A percentile compares a stretch with the other conserved stretches of the same genome.
phyloP scores from a whole-genome alignment of 371 early-diverging fungal genomes.

The Basidiobolus heterosporus region DNA sequence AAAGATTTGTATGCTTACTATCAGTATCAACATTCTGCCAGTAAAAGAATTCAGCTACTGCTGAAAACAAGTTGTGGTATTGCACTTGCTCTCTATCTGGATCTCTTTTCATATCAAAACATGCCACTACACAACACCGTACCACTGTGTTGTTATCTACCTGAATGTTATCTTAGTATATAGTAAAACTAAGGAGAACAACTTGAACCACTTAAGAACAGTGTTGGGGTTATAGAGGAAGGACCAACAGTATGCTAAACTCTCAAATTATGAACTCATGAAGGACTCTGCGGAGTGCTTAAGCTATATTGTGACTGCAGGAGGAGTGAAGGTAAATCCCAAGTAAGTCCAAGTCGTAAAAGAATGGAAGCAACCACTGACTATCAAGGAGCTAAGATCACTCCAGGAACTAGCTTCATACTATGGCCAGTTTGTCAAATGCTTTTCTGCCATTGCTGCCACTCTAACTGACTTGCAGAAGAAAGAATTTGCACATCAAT shows the following conservation, averaged over 20 bases:
- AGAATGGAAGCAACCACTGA: constrained; percentile 7
- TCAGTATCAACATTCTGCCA: too few relatives aligned
- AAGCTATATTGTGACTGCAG: constrained; percentile 13
- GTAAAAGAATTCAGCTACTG: too few relatives aligned
- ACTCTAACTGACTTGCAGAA: constrained; percentile 14
- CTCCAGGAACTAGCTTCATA: constrained; percentile 15
- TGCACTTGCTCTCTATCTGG: too few relatives aligned
- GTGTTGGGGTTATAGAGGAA: constrained; percentile 16
- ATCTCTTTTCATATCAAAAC: too few relatives aligned
- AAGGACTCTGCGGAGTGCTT: constrained; percentile 12
- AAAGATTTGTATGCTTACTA: too few relatives aligned
- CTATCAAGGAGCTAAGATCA: constrained; percentile 8
- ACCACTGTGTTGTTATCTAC: constrained; percentile 17
- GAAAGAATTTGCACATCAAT: constrained; percentile 4
- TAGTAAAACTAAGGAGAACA: constrained; percentile 13
- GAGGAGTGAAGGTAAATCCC: constrained; percentile 9
- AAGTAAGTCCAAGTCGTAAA: constrained; percentile 9
- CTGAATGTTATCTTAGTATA: constrained; percentile 27
- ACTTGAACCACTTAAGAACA: constrained; percentile 12
- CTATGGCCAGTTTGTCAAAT: constrained; percentile 17
- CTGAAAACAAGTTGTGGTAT: too few relatives aligned
- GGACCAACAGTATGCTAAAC: constrained; percentile 14
- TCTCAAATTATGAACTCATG: constrained; percentile 19
- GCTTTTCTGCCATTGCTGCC: constrained; percentile 6
- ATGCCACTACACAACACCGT: too few relatives aligned